These are phyloP conservation scores for Meira miltonrushii DNA, from an alignment of 1,284 basidiomycete species.

Conservation along the genomic window DNA sequence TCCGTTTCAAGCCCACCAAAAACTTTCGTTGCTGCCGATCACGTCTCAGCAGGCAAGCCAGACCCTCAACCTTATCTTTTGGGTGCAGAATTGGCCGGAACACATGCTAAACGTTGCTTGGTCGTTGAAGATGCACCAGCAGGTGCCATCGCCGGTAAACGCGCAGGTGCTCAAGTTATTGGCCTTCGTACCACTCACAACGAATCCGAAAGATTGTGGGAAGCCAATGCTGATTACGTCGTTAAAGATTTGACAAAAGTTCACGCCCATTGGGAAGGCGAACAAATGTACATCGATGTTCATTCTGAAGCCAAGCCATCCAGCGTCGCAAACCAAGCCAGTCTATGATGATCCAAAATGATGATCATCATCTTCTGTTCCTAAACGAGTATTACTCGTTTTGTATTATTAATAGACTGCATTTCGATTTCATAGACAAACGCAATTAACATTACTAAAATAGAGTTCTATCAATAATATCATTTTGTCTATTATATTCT, in stretches of 20 bases:
- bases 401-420: too few relatives aligned
- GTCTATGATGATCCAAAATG: background rate
- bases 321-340: background rate
- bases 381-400: too few relatives aligned
- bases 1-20: constrained; percentile 23
- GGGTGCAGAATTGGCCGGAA: constrained; percentile 32
- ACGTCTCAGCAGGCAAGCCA: constrained; percentile 43
- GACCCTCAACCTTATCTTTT: constrained; percentile 48
- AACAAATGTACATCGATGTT: constrained; percentile 32
- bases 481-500: too few relatives aligned
- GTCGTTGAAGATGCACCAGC: constrained; percentile 51
- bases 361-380: too few relatives aligned
- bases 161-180: constrained; percentile 44
- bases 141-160: constrained; percentile 40
- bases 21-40: constrained; percentile 45
- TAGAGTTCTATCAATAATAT: too few relatives aligned
- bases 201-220: constrained; percentile 32
- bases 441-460: too few relatives aligned
- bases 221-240: constrained; percentile 40
- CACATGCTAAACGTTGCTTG: constrained; percentile 36
- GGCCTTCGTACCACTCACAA: constrained; percentile 44
- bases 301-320: background rate
- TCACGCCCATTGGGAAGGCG: constrained; percentile 38
- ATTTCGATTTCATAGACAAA: too few relatives aligned
- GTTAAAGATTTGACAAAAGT: constrained; percentile 43